Base-by-base conservation (phyloP, 768 basidiomycete genomes). In the Epithele typhae region DNA sequence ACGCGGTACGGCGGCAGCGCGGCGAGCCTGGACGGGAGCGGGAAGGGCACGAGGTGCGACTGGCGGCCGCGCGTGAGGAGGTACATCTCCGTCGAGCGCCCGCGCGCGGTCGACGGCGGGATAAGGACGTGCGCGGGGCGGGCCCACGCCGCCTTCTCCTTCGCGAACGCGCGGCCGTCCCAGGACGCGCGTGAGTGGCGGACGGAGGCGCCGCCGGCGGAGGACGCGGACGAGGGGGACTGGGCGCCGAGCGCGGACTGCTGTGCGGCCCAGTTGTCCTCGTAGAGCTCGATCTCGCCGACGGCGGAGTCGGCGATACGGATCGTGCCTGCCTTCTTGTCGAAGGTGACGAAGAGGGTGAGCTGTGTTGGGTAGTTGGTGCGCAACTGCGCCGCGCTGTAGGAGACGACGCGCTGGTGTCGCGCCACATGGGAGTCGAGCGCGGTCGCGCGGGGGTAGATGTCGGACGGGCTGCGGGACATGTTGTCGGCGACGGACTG, bases 281-380 rank as follows among this genome's bases (percentile, higher is more conserved):
- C 75, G 50, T 72, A 76, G 45, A 90, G 65, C 34, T 86, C 81
- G 21, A 92, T 72, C 61, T 92, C 90, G 25, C 83, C 79, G 6
- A 90, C 90, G 19, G 85, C 82, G 24, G 90, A 79, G 62, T 92
- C 89, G 5, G 80, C 78, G 19, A 92, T 61, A 18, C 90, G 84
- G 54, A 92, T 90, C 65, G 87, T 69, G n/a, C 81, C 78, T 2
- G 88, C 88, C 59, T 87, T 92, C 68, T 92, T 92, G 63, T 92
- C 90, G 60, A 92, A 92, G 19, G 82, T 68, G 46, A 88, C 79
- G 59, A 91, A 91, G n/a, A 92, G 67, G 54, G 79, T 81, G 58
- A 87, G 78, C 54, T 90, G 87, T 4, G 76, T 75, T 17, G 83
- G 83, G 57, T 87, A 86, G 45, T 70, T 69, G 49, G 46, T 46